Conservation (phyloP, 2,329 filamentous ascomycete genomes). For the Pestalotiopsis fici region DNA sequence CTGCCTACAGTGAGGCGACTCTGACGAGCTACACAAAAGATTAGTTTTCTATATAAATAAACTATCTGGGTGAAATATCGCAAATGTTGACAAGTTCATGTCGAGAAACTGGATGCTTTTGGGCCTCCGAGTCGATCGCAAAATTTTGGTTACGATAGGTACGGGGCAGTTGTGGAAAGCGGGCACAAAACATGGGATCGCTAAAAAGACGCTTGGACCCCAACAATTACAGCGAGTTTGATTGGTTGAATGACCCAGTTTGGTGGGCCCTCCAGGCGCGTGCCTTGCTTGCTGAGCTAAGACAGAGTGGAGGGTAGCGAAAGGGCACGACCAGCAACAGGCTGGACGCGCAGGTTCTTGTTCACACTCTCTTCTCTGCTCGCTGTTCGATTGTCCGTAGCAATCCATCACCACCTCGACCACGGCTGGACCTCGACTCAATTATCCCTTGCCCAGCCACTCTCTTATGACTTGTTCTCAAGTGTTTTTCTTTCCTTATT, state of each 20-base stretch:
- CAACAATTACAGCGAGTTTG: slow-evolving; percentile 11
- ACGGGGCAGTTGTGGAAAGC: slow-evolving; percentile 4
- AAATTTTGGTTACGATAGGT: slow-evolving; percentile 22
- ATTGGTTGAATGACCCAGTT: slow-evolving; percentile 20
- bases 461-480: neutral
- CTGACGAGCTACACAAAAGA: slow-evolving; percentile 5
- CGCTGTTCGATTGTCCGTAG: neutral
- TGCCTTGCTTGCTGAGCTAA: slow-evolving; percentile 13
- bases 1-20: slow-evolving; percentile 21
- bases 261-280: neutral
- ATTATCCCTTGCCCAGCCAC: neutral
- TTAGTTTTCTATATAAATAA: slow-evolving; percentile 6
- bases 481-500: neutral
- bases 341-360: slow-evolving; percentile 1
- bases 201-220: slow-evolving; percentile 11
- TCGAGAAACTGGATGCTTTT: slow-evolving; percentile 23
- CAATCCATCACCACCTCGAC: neutral
- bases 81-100: slow-evolving; percentile 17
- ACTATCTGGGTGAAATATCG: slow-evolving; percentile 8
- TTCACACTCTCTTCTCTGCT: neutral
- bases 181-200: slow-evolving; percentile 4
- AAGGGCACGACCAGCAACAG: neutral
- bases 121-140: slow-evolving; percentile 27
- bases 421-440: neutral
- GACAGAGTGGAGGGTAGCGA: neutral